Percentiles rank a stretch among this genome's conserved stretches.
phyloP scores from a whole-genome alignment of 164 flowering plant genomes.

The Pachysandra terminalis region DNA sequence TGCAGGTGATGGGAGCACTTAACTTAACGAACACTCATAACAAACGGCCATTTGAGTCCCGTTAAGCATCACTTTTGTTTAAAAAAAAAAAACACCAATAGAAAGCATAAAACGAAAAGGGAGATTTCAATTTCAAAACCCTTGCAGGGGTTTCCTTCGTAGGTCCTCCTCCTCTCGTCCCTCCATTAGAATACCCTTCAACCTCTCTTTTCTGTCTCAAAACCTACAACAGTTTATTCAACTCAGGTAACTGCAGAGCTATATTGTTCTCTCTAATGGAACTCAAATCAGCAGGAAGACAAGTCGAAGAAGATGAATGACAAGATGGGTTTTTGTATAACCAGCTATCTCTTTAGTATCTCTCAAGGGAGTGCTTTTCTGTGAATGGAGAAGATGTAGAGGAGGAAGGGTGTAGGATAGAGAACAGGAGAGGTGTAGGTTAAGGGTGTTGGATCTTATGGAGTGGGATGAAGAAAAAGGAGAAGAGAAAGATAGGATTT shows the following conservation, averaged over 20 bases:
- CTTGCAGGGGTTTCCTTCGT: no score
- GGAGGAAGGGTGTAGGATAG: conserved; percentile 5
- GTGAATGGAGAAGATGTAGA: conserved; percentile 57
- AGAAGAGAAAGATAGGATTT: conserved; percentile 8
- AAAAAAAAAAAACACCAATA: no score
- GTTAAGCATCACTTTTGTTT: no score
- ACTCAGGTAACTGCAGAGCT: conserved; percentile 77
- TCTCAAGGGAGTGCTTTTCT: conserved; percentile 62
- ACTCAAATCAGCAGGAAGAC: conserved; percentile 23
- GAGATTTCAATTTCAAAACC: no score
- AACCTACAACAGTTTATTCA: conserved; percentile 61
- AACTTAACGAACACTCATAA: no score
- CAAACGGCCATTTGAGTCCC: no score
- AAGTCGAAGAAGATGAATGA: conserved; percentile 24
- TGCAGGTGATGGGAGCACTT: no score
- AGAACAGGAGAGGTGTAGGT: neutral
- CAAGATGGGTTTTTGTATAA: no score
- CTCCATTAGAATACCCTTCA: no score
- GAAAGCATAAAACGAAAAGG: no score
- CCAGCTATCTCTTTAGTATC: conserved; percentile 60
- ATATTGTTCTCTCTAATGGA: conserved; percentile 61
- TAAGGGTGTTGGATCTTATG: neutral
- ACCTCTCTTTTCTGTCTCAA: conserved; percentile 39
- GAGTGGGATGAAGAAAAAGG: neutral
- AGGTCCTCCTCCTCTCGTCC: no score